Conservation (phyloP, 148 eudicot genomes). For the Rhododendron vialii region DNA sequence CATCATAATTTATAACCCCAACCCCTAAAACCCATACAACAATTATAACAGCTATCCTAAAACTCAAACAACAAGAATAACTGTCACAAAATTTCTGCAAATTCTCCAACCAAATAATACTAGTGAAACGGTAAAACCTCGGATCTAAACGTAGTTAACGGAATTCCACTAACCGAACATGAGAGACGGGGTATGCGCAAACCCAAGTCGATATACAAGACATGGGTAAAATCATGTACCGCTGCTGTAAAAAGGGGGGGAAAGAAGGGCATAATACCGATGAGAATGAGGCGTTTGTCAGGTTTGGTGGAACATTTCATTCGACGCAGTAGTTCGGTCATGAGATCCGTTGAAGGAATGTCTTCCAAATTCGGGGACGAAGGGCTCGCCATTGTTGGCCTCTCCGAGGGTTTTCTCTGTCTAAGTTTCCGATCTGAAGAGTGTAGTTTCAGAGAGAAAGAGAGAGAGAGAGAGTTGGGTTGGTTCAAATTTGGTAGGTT, state of each 20-base stretch:
- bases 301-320: constrained; percentile 86
- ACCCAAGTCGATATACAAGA: neutral
- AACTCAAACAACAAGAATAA: neutral
- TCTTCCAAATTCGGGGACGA: constrained; percentile 60
- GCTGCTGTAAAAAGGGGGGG: neutral
- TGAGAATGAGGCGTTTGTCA: constrained; percentile 90
- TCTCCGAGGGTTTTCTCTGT: constrained; percentile 4
- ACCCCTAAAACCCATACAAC: neutral
- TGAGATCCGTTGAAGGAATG: constrained; percentile 60
- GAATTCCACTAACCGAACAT: neutral
- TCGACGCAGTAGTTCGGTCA: constrained; percentile 93
- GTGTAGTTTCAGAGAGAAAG: neutral
- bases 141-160: neutral
- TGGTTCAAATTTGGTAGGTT: neutral
- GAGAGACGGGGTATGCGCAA: neutral
- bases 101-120: neutral
- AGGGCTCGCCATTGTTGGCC: constrained; percentile 26
- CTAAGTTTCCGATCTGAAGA: neutral
- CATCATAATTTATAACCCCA: neutral
- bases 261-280: constrained; percentile 36
- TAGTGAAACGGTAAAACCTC: neutral
- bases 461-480: neutral
- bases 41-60: neutral
- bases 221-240: neutral
- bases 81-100: neutral